A percentile compares a stretch with the other conserved stretches of the same genome.
Conservation (phyloP, 805 yeast genomes). For the Yamadazyma ubonensis region DNA sequence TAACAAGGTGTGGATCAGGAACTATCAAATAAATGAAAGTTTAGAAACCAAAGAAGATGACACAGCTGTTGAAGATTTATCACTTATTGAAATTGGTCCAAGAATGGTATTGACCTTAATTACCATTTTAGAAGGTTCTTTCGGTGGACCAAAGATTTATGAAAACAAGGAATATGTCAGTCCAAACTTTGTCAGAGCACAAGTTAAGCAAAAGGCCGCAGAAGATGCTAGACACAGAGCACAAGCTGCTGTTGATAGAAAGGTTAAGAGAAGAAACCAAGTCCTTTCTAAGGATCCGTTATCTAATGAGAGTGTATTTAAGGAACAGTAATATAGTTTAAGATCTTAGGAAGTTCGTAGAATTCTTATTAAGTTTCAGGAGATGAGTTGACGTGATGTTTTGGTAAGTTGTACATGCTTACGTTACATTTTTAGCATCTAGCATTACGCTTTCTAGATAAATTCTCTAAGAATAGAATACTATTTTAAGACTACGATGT, state of each 20-base stretch:
- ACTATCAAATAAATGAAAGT: conserved; percentile 79
- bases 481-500: too few species aligned
- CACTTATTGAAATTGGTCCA: conserved; percentile 94
- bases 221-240: conserved; percentile 73
- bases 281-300: conserved; percentile 79
- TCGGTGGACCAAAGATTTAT: conserved; percentile 96
- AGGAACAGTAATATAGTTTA: conserved; percentile 12
- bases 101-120: conserved; percentile 91
- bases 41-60: conserved; percentile 57
- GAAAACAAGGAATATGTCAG: conserved; percentile 96
- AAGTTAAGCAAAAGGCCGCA: conserved; percentile 76
- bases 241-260: conserved; percentile 74
- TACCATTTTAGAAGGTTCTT: conserved; percentile 91
- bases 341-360: not conserved
- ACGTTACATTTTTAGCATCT: too few species aligned
- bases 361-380: too few species aligned
- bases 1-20: conserved; percentile 92
- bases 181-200: conserved; percentile 93
- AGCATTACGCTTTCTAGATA: too few species aligned
- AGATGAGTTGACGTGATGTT: too few species aligned
- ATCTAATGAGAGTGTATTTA: conserved; percentile 74
- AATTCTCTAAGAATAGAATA: too few species aligned
- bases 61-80: conserved; percentile 55
- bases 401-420: too few species aligned
- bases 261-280: conserved; percentile 71